Evolutionary conservation across 2,329 filamentous ascomycete genomes (phyloP).

Genomic region (Plectosphaerella plurivora): DNA sequence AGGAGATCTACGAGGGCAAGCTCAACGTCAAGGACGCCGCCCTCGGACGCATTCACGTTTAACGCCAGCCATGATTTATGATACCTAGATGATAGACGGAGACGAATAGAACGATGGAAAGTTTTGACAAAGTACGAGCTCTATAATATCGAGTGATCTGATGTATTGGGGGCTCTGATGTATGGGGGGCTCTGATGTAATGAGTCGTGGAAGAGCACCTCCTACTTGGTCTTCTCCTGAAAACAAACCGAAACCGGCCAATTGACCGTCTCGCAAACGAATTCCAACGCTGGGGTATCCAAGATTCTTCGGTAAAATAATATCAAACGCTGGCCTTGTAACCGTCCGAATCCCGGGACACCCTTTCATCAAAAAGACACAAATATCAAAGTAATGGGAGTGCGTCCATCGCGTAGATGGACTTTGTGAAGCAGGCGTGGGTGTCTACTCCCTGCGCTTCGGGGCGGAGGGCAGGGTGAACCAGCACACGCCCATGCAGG

Average conservation of each 20-base stretch:
- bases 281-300: background rate
- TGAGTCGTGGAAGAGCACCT: background rate
- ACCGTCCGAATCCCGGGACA: background rate
- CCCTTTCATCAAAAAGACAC: background rate
- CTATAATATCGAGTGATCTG: background rate
- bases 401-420: too few species aligned
- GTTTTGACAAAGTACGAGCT: too few species aligned
- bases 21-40: conserved; percentile 68
- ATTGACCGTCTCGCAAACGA: too few species aligned
- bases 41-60: conserved; percentile 28
- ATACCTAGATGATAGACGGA: background rate
- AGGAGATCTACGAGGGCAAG: conserved; percentile 72
- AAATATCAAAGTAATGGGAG: background rate
- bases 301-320: background rate
- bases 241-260: too few species aligned
- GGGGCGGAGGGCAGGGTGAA: conserved; percentile 47
- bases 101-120: background rate
- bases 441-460: conserved; percentile 55
- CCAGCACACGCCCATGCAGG: conserved; percentile 63
- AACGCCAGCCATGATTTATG: conserved; percentile 5
- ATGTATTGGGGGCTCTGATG: background rate
- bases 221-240: too few species aligned
- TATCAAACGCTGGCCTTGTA: background rate
- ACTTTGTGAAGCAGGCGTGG: too few species aligned
- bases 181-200: background rate